phyloP scores from a whole-genome alignment of 139 green algal species.

The Micractinium sp. region DNA sequence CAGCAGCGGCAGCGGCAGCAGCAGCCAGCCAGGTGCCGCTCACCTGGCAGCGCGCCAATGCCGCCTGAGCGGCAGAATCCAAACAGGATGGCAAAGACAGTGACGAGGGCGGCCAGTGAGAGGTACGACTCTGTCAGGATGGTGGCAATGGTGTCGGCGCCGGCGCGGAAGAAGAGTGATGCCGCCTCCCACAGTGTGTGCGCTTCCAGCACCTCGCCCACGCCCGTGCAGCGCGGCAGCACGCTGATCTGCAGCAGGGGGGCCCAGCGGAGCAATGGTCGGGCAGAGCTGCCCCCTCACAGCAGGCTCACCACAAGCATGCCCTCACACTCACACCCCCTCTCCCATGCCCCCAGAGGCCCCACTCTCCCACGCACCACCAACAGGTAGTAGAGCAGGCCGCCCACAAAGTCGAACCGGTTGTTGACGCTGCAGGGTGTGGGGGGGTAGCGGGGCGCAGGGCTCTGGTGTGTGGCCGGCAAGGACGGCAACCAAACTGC shows the following conservation, averaged over 20 bases:
- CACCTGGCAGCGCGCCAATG: slow-evolving; percentile 54
- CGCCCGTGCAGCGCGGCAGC: slow-evolving; percentile 72
- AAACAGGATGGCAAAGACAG: slow-evolving; percentile 48
- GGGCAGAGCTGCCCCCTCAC: too few relatives aligned
- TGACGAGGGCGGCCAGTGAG: slow-evolving; percentile 48
- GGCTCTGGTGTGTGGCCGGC: too few relatives aligned
- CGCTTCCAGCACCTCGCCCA: slow-evolving; percentile 63
- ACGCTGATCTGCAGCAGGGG: slow-evolving; percentile 60
- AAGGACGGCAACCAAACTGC: too few relatives aligned
- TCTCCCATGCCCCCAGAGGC: neutral
- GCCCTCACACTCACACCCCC: too few relatives aligned
- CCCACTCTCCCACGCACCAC: slow-evolving; percentile 55
- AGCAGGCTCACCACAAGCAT: neutral
- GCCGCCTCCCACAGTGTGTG: slow-evolving; percentile 39
- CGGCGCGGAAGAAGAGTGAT: slow-evolving; percentile 22
- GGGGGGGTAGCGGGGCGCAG: too few relatives aligned
- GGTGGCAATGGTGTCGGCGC: slow-evolving; percentile 32
- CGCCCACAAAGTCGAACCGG: slow-evolving; percentile 89
- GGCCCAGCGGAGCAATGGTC: neutral
- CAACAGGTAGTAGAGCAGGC: slow-evolving; percentile 85
- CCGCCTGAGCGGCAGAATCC: slow-evolving; percentile 67
- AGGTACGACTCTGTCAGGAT: slow-evolving; percentile 71
- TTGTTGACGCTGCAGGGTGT: slow-evolving; percentile 55
- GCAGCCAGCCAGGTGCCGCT: neutral
- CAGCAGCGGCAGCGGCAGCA: neutral